Percentiles rank a stretch among this genome's conserved stretches.
Conservation (phyloP, 495 filamentous ascomycete genomes). For the Neurospora sp. region DNA sequence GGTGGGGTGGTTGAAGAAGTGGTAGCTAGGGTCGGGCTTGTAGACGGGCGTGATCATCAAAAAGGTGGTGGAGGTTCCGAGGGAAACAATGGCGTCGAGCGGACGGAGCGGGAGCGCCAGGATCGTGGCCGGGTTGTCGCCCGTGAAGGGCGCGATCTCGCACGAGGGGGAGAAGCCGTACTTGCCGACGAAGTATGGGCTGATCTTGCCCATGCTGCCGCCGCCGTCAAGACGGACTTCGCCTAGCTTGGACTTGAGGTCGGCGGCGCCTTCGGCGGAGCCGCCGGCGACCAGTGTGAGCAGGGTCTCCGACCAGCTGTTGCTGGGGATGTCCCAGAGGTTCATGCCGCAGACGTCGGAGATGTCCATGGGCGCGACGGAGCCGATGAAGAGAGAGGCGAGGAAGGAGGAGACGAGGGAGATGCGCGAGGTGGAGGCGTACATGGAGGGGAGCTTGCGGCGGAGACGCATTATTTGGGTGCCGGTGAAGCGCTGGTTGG, state of each 20-base stretch:
- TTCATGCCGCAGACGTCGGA: slow-evolving; percentile 96
- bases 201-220: slow-evolving; percentile 61
- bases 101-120: slow-evolving; percentile 77
- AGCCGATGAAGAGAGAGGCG: slow-evolving; percentile 81
- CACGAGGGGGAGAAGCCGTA: slow-evolving; percentile 72
- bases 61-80: slow-evolving; percentile 94
- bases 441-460: slow-evolving; percentile 67
- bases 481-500: slow-evolving; percentile 80
- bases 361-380: slow-evolving; percentile 82
- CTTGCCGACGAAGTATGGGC: slow-evolving; percentile 61
- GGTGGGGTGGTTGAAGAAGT: slow-evolving; percentile 86
- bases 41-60: slow-evolving; percentile 91
- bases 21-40: slow-evolving; percentile 74
- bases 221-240: slow-evolving; percentile 72
- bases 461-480: slow-evolving; percentile 88
- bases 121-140: slow-evolving; percentile 94
- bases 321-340: slow-evolving; percentile 77
- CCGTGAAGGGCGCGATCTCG: slow-evolving; percentile 75
- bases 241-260: slow-evolving; percentile 71
- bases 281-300: slow-evolving; percentile 67
- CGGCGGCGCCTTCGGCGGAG: slow-evolving; percentile 45
- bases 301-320: slow-evolving; percentile 61
- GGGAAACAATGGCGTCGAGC: slow-evolving; percentile 83
- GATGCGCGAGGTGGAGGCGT: slow-evolving; percentile 70
- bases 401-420: slow-evolving; percentile 93